A percentile compares a stretch with the other conserved stretches of the same genome.
These are phyloP conservation scores for Magnaporthales sp. DNA, from an alignment of 2,329 filamentous ascomycete species.

Conservation along the genomic window DNA sequence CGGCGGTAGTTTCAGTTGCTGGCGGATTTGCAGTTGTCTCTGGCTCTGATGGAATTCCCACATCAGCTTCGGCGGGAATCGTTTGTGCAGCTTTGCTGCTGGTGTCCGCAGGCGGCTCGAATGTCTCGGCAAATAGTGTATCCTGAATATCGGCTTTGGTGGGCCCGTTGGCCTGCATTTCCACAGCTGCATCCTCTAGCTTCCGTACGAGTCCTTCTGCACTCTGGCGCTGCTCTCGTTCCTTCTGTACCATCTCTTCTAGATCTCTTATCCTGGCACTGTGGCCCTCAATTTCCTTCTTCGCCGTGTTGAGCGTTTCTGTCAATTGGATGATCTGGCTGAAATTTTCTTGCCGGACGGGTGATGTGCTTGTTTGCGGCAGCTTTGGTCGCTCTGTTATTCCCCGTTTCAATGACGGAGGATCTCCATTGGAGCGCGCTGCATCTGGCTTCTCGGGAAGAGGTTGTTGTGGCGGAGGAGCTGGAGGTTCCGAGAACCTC, in stretches of 20 bases:
- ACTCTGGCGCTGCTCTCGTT: slow-evolving; percentile 71
- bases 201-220: slow-evolving; percentile 76
- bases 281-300: slow-evolving; percentile 81
- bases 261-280: slow-evolving; percentile 70
- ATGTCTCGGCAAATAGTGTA: slow-evolving; percentile 34
- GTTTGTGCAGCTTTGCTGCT: slow-evolving; percentile 12
- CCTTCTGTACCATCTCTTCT: slow-evolving; percentile 68
- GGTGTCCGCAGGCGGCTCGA: slow-evolving; percentile 33
- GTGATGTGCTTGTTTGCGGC: slow-evolving; percentile 38
- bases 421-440: slow-evolving; percentile 30
- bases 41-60: not conserved
- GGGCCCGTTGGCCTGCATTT: slow-evolving; percentile 27
- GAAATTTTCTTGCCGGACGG: slow-evolving; percentile 47
- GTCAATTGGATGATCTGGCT: slow-evolving; percentile 78
- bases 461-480: slow-evolving; percentile 86
- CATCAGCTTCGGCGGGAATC: not conserved
- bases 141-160: slow-evolving; percentile 24
- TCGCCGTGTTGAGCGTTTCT: slow-evolving; percentile 74
- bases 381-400: slow-evolving; percentile 66
- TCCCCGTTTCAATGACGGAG: slow-evolving; percentile 62
- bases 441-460: slow-evolving; percentile 87
- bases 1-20: not conserved
- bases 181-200: slow-evolving; percentile 47
- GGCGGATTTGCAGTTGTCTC: not conserved
- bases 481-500: slow-evolving; percentile 86